Evolutionary conservation across 1,139 yeast genomes (phyloP), one percentile per base, ranked within the genome.

Genomic region (Pneumocystis wakefieldiae): DNA sequence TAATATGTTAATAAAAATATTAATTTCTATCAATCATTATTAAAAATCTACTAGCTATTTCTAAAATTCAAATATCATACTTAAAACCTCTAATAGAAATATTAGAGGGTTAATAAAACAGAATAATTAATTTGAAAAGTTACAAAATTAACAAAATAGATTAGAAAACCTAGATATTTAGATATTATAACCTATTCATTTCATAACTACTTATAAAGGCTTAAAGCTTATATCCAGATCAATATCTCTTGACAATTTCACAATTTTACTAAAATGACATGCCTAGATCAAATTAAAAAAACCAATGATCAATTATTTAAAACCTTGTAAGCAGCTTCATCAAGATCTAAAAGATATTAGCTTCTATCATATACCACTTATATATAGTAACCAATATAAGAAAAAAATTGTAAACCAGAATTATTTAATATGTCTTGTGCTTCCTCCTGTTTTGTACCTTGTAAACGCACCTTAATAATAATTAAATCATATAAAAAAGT

Each of bases 271-370:
- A 37, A 48, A 48, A 48, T 24, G 32, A 24, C 55, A 48, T 48
- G 61, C 39, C 61, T 32, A 37, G 1, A 41, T 38, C 14, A n/a
- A 32, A 32, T 59, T 37, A 55, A 29, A 42, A 38, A 48, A 29
- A 60, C 2, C 19, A 12, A 53, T 3, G 17, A 55, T 60, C 39
- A 61, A 62, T 55, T 41, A 63, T 81, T 70, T 5, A 91, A 96
- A 71, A 87, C 95, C 80, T 87, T 89, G 78, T 89, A 86, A 71
- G 99, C 99, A 73, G 99, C 99, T 70, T 90, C 89, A 77, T 92
- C 98, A 72, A 92, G 84, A 76, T 92, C 96, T 57, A 57, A 57
- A 57, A 39, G n/a, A 14, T 19, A 57, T 57, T 19, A 37, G 38
- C 7, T 2, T 19, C 10, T 57, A 28, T 29, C 17, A 28, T 12